Evolutionary conservation across 805 yeast species (phyloP), one percentile per base, ranked within the genome.

Genomic region (Sugiyamaella americana): DNA sequence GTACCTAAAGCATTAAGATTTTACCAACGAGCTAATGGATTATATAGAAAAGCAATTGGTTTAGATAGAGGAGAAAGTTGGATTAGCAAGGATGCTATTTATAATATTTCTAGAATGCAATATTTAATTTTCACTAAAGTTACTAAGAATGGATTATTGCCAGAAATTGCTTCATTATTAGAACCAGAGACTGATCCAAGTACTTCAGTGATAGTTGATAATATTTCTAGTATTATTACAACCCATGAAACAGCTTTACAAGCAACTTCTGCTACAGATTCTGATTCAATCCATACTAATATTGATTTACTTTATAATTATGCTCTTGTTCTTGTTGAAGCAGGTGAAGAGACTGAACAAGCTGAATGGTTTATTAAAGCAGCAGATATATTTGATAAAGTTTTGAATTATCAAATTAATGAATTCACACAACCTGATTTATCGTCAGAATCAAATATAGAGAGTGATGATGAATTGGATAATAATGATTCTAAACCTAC

Each of bases 1-100:
- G 59, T 81, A 4, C 65, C 83, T 8, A 83, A 84, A 53, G 75
- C 81, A 0, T 60, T 83, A 10, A 60, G 89, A 35, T 82, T 82
- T 53, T 83, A 81, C 58, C 81, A 80, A 53, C 65, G 72, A 43
- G 82, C 87, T 0, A 75, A 68, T 51, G 59, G 58, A 8, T 53
- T 60, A 37, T 82, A 82, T 54, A 45, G 51, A 2, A 54, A 54
- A 29, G 72, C 79, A 1, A 58, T 72, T 10, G 43, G 51, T 2
- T 37, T 61, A 3, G 50, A 43, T 20, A 40, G 41, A 5, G 54
- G 61, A 19, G 44, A 51, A 8, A 49, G 43, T 3, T 26, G 55
- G 52, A 34, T 41, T 42, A 35, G 5, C 39, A 20, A 35, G 23
- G 87, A 82, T 58, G 68, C 78, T 13, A 66, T 72, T 50, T 83